Evolutionary conservation across 768 basidiomycete genomes (phyloP).

Genomic region (Sarcodon aspratus): DNA sequence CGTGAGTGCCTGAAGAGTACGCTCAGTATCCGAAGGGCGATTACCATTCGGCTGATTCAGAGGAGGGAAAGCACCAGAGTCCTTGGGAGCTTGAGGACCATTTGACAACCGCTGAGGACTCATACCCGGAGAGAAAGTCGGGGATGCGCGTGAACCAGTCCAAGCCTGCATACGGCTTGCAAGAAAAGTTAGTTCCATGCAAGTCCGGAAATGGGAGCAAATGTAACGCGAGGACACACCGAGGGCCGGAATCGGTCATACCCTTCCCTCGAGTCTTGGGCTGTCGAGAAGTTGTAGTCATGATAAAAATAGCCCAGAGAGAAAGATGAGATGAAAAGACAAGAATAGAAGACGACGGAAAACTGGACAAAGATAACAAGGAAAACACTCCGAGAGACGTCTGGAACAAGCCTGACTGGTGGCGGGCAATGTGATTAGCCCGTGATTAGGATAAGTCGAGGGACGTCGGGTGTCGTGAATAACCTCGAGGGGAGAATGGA

Average conservation of each 20-base stretch:
- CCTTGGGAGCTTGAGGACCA: slow-evolving; percentile 19
- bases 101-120: slow-evolving; percentile 30
- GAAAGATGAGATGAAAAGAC: slow-evolving; percentile 6
- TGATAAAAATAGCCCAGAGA: slow-evolving; percentile 18
- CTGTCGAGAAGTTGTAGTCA: slow-evolving; percentile 58
- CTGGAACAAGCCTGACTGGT: no score
- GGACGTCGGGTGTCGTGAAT: no score
- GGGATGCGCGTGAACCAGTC: slow-evolving; percentile 57
- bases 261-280: slow-evolving; percentile 56
- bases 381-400: not conserved
- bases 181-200: slow-evolving; percentile 2
- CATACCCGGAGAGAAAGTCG: slow-evolving; percentile 50
- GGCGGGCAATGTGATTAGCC: no score
- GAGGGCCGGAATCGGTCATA: slow-evolving; percentile 36
- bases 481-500: no score
- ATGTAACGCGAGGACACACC: slow-evolving; percentile 28
- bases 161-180: slow-evolving; percentile 42
- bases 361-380: not conserved
- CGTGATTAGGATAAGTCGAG: no score
- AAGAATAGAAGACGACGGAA: not conserved
- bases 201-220: slow-evolving; percentile 6
- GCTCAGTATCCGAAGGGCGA: slow-evolving; percentile 25
- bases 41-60: slow-evolving; percentile 29
- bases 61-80: slow-evolving; percentile 15
- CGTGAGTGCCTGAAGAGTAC: slow-evolving; percentile 49